Conservation (phyloP, 345 rosid genomes). For the Microthlaspi erraticum region DNA sequence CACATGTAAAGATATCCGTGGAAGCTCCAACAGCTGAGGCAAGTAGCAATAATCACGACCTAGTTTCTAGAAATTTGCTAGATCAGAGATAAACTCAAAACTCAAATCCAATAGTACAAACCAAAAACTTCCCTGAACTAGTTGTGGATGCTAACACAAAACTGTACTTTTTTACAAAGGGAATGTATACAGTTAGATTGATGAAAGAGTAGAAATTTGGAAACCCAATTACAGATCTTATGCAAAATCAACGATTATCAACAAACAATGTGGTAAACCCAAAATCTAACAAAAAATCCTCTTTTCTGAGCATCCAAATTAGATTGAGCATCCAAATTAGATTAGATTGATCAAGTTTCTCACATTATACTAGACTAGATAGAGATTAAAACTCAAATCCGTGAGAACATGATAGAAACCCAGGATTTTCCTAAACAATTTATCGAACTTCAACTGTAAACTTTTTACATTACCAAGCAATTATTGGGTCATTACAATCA, state of each 20-base stretch:
- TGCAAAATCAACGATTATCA: no score
- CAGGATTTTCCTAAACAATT: neutral
- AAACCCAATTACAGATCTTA: constrained; percentile 19
- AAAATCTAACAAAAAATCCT: no score
- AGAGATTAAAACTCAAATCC: constrained; percentile 3
- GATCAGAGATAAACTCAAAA: neutral
- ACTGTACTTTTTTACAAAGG: neutral
- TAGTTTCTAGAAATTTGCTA: neutral
- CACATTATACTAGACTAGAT: neutral
- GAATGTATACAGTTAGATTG: neutral
- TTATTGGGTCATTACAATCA: no score
- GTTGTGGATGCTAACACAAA: neutral
- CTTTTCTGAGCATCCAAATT: no score
- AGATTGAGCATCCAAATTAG: no score
- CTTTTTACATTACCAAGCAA: no score
- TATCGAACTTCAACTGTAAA: neutral
- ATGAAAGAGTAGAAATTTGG: neutral
- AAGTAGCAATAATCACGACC: neutral
- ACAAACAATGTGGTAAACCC: no score
- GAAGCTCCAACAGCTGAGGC: neutral
- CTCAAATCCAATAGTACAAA: neutral
- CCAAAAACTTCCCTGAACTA: neutral
- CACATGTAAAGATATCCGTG: neutral
- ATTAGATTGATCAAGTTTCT: neutral
- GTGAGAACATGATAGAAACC: neutral